These are phyloP conservation scores for Tolypocladium endophyticum DNA, from an alignment of 2,329 filamentous ascomycete species.

Conservation along the genomic window DNA sequence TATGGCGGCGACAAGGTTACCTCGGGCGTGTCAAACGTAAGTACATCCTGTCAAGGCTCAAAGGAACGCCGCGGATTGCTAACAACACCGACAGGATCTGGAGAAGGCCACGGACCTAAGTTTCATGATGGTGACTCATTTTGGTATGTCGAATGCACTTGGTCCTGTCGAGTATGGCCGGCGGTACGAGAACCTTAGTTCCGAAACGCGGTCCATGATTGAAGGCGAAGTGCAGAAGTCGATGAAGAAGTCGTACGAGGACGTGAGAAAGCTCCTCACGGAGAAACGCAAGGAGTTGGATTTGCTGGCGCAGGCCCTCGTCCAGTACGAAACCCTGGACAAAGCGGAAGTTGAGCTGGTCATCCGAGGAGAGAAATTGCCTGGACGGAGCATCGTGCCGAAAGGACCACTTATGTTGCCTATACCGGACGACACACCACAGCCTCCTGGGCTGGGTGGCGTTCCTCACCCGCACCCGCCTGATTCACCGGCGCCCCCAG, in stretches of 20 bases:
- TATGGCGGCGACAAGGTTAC: slow-evolving; percentile 89
- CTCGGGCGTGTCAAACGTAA: slow-evolving; percentile 70
- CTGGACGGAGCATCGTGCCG: slow-evolving; percentile 52
- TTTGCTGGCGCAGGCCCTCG: slow-evolving; percentile 73
- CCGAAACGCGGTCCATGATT: slow-evolving; percentile 76
- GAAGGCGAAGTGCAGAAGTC: slow-evolving; percentile 80
- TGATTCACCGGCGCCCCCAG: slow-evolving; percentile 20
- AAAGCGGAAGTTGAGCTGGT: slow-evolving; percentile 86
- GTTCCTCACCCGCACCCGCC: slow-evolving; percentile 21
- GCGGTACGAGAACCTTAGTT: slow-evolving; percentile 72
- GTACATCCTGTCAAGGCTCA: slow-evolving; percentile 17
- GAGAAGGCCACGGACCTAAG: slow-evolving; percentile 71
- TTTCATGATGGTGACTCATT: slow-evolving; percentile 77
- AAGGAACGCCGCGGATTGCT: slow-evolving; percentile 6
- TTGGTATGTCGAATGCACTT: slow-evolving; percentile 80
- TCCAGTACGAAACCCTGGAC: slow-evolving; percentile 89
- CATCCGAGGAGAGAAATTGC: slow-evolving; percentile 73
- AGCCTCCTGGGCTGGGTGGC: slow-evolving; percentile 23
- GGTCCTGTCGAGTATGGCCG: slow-evolving; percentile 83
- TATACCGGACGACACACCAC: slow-evolving; percentile 22
- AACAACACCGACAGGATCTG: slow-evolving; percentile 55
- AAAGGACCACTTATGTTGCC: slow-evolving; percentile 29
- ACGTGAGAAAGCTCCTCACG: slow-evolving; percentile 61
- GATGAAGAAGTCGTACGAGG: slow-evolving; percentile 69
- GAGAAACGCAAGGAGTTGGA: slow-evolving; percentile 78